phyloP scores from a whole-genome alignment of 2,329 filamentous ascomycete species.

The Domatiomyces globalis region DNA sequence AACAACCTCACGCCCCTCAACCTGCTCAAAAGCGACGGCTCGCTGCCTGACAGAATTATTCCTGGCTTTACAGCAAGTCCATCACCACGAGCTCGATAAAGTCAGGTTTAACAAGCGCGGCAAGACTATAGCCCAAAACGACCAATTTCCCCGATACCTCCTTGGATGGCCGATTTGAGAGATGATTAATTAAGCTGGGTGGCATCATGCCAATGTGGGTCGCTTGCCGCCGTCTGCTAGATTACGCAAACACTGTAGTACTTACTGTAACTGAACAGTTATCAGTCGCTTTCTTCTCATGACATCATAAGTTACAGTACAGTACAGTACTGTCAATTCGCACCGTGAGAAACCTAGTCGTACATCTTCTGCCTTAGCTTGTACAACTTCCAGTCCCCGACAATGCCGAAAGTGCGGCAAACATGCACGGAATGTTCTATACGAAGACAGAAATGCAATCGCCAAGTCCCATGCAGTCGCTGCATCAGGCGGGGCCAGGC shows the following conservation, averaged over 20 bases:
- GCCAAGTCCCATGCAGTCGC: conserved; percentile 28
- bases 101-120: no score
- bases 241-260: no score
- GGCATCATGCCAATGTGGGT: no score
- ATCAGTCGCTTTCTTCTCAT: no score
- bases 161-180: no score
- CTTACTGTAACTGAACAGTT: no score
- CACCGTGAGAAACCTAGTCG: conserved; percentile 12
- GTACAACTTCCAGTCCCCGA: background rate
- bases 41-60: conserved; percentile 13
- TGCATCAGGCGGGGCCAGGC: conserved; percentile 27
- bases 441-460: conserved; percentile 24
- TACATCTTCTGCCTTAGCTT: background rate
- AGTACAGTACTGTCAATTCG: conserved; percentile 16
- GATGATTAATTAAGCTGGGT: no score
- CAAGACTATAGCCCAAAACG: conserved; percentile 14
- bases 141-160: conserved; percentile 16
- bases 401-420: conserved; percentile 16
- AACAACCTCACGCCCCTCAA: conserved; percentile 18
- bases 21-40: conserved; percentile 16
- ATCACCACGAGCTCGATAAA: no score
- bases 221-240: no score
- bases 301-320: conserved; percentile 14
- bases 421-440: conserved; percentile 19
- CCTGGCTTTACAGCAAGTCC: conserved; percentile 14